Percentiles rank a stretch among this genome's conserved stretches.
These are phyloP conservation scores for Botryotinia globosa DNA, from an alignment of 2,329 filamentous ascomycete genomes.

Conservation along the genomic window DNA sequence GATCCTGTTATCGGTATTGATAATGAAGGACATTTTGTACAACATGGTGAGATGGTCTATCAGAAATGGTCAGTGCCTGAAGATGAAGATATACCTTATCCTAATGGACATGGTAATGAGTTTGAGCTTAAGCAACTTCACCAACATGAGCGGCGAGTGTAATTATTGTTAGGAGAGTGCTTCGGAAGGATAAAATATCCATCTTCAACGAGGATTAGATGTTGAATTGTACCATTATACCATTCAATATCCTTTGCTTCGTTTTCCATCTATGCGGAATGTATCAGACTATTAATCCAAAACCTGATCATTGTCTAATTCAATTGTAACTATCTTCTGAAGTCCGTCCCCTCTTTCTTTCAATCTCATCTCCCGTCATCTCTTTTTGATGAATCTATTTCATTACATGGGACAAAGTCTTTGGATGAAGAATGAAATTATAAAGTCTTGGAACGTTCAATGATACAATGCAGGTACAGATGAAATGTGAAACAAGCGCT, in stretches of 20 bases:
- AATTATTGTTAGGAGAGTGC: background rate
- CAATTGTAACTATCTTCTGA: background rate
- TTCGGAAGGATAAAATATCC: too few relatives aligned
- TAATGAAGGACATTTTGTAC: constrained; percentile 6
- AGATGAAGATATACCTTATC: background rate
- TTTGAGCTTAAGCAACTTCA: background rate
- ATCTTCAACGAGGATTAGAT: background rate
- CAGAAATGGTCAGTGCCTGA: constrained; percentile 19
- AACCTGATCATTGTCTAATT: background rate
- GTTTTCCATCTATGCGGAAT: background rate
- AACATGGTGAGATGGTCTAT: constrained; percentile 15
- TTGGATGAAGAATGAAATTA: background rate
- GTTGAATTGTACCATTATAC: background rate
- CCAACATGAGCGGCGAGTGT: background rate
- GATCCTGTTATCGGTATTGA: background rate
- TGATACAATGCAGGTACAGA: background rate
- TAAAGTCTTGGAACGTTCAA: background rate
- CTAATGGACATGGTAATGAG: background rate
- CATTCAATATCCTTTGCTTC: background rate
- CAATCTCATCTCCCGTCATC: background rate
- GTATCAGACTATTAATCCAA: background rate
- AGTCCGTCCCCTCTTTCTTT: background rate
- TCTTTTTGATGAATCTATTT: background rate
- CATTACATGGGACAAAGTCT: background rate
- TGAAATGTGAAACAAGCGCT: background rate